Conservation (phyloP, 805 yeast genomes). For the Citeromyces nyonsensis region DNA sequence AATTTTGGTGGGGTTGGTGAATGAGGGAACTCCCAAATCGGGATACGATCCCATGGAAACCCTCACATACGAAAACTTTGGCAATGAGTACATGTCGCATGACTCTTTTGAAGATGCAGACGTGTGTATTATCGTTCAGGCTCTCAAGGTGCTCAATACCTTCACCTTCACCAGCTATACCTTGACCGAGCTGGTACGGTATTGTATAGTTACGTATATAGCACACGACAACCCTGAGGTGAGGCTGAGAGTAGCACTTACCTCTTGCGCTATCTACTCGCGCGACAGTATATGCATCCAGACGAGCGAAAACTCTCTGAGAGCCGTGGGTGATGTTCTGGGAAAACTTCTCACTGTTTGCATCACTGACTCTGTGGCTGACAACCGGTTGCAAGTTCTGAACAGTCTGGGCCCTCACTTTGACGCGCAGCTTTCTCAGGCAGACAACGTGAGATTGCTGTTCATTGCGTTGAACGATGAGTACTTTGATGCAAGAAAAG, state of each 20-base stretch:
- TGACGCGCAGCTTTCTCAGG: slow-evolving; percentile 89
- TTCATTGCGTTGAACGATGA: slow-evolving; percentile 91
- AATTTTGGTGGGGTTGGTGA: slow-evolving; percentile 1
- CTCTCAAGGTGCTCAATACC: slow-evolving; percentile 58
- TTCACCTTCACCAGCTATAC: slow-evolving; percentile 68
- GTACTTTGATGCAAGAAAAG: slow-evolving; percentile 65
- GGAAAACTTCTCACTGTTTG: slow-evolving; percentile 70
- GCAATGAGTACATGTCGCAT: not conserved
- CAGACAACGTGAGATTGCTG: slow-evolving; percentile 72
- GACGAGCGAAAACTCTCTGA: slow-evolving; percentile 64
- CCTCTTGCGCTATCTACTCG: slow-evolving; percentile 63
- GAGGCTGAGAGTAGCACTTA: slow-evolving; percentile 70
- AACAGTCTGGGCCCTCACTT: slow-evolving; percentile 57
- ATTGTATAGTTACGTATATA: slow-evolving; percentile 70
- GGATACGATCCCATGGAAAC: not conserved
- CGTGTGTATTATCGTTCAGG: slow-evolving; percentile 47
- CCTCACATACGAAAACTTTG: not conserved
- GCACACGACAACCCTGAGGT: slow-evolving; percentile 71
- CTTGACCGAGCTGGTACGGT: slow-evolving; percentile 75
- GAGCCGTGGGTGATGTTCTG: slow-evolving; percentile 74
- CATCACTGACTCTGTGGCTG: slow-evolving; percentile 78
- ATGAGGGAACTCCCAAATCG: no score
- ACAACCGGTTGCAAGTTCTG: slow-evolving; percentile 70
- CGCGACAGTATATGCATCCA: slow-evolving; percentile 77
- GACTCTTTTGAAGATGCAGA: slow-evolving; percentile 10